These are phyloP conservation scores for Neofusicoccum sp. DNA, from an alignment of 2,329 filamentous ascomycete species.

Conservation along the genomic window DNA sequence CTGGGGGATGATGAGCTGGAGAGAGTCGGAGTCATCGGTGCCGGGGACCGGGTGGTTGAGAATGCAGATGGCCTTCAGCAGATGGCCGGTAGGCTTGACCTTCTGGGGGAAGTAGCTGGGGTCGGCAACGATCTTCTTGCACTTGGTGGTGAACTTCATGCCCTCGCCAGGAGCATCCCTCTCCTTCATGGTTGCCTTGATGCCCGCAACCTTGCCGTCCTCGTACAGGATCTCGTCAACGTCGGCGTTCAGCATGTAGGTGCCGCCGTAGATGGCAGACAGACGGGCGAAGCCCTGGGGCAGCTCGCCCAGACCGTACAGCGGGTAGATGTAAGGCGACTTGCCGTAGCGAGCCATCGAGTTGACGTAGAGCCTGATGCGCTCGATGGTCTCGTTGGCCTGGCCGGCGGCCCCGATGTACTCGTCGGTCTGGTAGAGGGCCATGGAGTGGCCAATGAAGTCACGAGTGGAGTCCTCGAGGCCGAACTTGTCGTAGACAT, in stretches of 20 bases:
- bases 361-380: slow-evolving; percentile 95
- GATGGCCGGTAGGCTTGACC: slow-evolving; percentile 82
- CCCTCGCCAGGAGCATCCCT: slow-evolving; percentile 70
- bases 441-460: slow-evolving; percentile 98
- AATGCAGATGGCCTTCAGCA: slow-evolving; percentile 96
- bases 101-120: slow-evolving; percentile 95
- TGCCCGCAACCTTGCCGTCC: slow-evolving; percentile 82
- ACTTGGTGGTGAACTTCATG: slow-evolving; percentile 96
- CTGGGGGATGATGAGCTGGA: slow-evolving; percentile 96
- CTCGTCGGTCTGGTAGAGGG: slow-evolving; percentile 85
- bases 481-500: slow-evolving; percentile 98
- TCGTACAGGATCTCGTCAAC: slow-evolving; percentile 90
- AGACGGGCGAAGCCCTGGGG: slow-evolving; percentile 97
- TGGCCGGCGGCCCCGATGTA: slow-evolving; percentile 75
- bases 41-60: slow-evolving; percentile 91
- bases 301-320: slow-evolving; percentile 95
- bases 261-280: slow-evolving; percentile 97
- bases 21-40: slow-evolving; percentile 85
- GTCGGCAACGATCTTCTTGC: slow-evolving; percentile 93
- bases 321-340: slow-evolving; percentile 98
- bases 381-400: slow-evolving; percentile 83
- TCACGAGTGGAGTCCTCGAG: slow-evolving; percentile 88
- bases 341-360: slow-evolving; percentile 97
- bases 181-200: slow-evolving; percentile 96
- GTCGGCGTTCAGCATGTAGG: slow-evolving; percentile 98